Percentiles rank a stretch among this genome's conserved stretches.
Conservation (phyloP, 2,329 filamentous ascomycete genomes). For the Ascochyta rabiei region DNA sequence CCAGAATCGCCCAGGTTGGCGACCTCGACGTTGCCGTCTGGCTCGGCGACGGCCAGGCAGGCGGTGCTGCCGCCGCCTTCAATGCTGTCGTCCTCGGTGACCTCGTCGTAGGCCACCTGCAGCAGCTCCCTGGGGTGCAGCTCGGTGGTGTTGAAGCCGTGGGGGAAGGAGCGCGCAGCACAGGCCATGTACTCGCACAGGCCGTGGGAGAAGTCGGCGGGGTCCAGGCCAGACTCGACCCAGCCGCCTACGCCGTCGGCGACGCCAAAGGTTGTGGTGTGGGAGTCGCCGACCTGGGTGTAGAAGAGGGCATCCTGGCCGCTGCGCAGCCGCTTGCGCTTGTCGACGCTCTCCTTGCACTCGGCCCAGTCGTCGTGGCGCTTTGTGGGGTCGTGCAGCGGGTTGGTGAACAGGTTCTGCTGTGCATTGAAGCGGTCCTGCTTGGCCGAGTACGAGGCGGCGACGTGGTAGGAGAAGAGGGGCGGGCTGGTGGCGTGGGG, state of each 20-base stretch:
- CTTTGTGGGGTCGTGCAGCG: constrained; percentile 35
- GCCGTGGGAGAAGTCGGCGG: constrained; percentile 92
- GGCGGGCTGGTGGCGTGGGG: constrained; percentile 34
- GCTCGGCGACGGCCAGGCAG: constrained; percentile 78
- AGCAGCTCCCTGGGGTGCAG: constrained; percentile 73
- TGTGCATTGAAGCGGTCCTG: constrained; percentile 45
- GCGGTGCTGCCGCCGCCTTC: constrained; percentile 89
- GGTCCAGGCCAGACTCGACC: constrained; percentile 90
- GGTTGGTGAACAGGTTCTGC: constrained; percentile 45
- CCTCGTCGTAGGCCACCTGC: constrained; percentile 81
- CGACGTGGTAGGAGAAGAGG: constrained; percentile 48
- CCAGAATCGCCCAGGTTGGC: constrained; percentile 97
- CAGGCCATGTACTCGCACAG: constrained; percentile 92
- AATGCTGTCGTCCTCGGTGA: constrained; percentile 75
- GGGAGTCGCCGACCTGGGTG: constrained; percentile 72
- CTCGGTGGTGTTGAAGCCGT: constrained; percentile 44
- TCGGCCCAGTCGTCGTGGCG: constrained; percentile 32
- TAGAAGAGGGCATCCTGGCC: constrained; percentile 98
- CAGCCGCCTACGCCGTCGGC: constrained; percentile 96
- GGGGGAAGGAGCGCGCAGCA: constrained; percentile 66
- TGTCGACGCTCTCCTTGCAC: constrained; percentile 53
- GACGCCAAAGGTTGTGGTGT: constrained; percentile 81
- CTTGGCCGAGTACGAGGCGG: constrained; percentile 51
- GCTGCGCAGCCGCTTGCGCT: constrained; percentile 71
- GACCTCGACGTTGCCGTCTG: constrained; percentile 78